Evolutionary conservation across 2,329 filamentous ascomycete genomes (phyloP), one percentile per base, ranked within the genome.

Genomic region (Zymoseptoria pseudotritici): DNA sequence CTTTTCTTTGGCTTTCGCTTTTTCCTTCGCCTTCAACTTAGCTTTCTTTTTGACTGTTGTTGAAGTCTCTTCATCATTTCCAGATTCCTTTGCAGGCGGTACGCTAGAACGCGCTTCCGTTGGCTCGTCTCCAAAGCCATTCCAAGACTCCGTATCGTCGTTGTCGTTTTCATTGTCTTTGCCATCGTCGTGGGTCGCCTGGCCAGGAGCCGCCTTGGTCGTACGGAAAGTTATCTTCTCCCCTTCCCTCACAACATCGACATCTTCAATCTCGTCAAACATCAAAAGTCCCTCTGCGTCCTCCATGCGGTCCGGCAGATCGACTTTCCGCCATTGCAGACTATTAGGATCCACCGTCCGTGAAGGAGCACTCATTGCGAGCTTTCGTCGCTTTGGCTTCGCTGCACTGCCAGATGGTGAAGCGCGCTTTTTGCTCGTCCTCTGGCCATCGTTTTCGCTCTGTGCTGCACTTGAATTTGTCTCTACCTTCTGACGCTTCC

Each of bases 271-370:
- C 69, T 97, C 92, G 70, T 99, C 91, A 1, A 99, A 77, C 4
- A 63, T 63, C 68, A 87, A 95, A 73, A 99, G 97, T 0, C 94
- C 94, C 65, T 95, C 91, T n/a, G 90, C 90, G 76, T 97, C 90
- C 53, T 93, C 86, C 67, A 92, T 80, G 71, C 88, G 86, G 70
- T 92, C 89, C 6, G 90, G 90, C 67, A 88, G 77, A 42, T 78
- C 72, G 3, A 94, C 84, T 20, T 84, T 79, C 62, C 82, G 83
- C 86, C 86, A 88, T 69, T 78, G 76, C 58, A 88, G 75, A 49
- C 73, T 60, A 31, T 66, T 63, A 50, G 65, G 59, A 49, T 59
- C 57, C 52, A 64, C 58, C 58, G 67, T 63, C 24, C 57, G 63
- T 6, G 17, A n/a, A 46, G 17, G 36, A 17, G 17, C 51, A 31